Conservation (phyloP, 257 asterid genomes). For the Galeopsis tetrahit region DNA sequence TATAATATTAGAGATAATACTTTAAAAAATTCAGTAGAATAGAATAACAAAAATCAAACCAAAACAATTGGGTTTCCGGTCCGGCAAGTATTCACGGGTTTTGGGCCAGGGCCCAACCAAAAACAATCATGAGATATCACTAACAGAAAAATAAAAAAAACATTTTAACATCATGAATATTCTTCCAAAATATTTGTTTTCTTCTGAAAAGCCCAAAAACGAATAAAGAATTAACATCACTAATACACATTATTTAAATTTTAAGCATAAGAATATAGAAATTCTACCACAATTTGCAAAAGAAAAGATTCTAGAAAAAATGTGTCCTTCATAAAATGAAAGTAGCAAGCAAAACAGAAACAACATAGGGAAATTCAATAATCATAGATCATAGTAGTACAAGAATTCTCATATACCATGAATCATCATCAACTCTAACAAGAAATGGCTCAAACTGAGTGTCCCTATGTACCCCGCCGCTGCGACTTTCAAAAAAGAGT, state of each 20-base stretch:
- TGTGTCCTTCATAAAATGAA: neutral
- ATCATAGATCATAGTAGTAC: neutral
- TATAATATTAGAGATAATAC: no score
- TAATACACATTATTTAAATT: neutral
- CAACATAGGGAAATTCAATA: slow-evolving; percentile 7
- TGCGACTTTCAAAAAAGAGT: neutral
- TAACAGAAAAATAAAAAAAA: no score
- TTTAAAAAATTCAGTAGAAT: no score
- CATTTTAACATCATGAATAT: no score
- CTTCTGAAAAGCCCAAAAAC: no score
- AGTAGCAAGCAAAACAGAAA: neutral
- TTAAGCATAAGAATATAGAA: neutral
- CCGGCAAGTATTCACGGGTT: neutral
- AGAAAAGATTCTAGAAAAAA: neutral
- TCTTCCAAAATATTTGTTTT: no score
- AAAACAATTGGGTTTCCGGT: neutral
- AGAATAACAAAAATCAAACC: no score
- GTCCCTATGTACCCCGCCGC: slow-evolving; percentile 28
- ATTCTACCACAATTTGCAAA: neutral
- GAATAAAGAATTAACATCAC: neutral
- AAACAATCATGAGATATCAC: neutral
- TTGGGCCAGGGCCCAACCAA: neutral
- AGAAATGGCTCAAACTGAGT: slow-evolving; percentile 25
- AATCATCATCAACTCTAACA: neutral
- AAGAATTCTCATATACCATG: slow-evolving; percentile 22